A percentile compares a stretch with the other conserved stretches of the same genome.
Conservation (phyloP, 169 alveolate genomes). For the Plasmodium knowlesi region DNA sequence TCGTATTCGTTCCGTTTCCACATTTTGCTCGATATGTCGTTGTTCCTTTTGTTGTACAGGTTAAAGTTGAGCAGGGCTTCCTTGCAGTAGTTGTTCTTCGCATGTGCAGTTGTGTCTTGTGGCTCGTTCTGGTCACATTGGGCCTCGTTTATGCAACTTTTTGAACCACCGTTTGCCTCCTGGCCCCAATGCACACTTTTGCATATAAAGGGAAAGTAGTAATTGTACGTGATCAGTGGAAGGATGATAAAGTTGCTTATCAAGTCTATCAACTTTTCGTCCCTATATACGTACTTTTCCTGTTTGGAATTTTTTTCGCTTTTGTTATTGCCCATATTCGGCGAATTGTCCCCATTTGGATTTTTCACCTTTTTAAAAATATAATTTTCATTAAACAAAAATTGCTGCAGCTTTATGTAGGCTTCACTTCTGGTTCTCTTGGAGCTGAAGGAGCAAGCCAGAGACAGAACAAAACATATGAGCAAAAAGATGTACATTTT, state of each 20-base stretch:
- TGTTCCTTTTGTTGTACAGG: slow-evolving; percentile 39
- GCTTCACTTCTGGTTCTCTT: slow-evolving; percentile 75
- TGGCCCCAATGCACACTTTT: slow-evolving; percentile 19
- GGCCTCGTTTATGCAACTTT: background rate
- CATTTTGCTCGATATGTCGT: slow-evolving; percentile 9
- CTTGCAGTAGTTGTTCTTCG: slow-evolving; percentile 47
- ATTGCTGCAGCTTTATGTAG: slow-evolving; percentile 65
- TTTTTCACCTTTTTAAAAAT: slow-evolving; percentile 50
- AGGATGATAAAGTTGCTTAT: slow-evolving; percentile 71
- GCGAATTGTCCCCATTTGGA: background rate
- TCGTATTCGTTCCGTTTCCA: slow-evolving; percentile 29
- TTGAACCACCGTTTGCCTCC: background rate
- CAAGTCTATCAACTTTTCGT: slow-evolving; percentile 71
- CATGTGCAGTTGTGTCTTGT: background rate
- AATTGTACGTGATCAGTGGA: slow-evolving; percentile 70
- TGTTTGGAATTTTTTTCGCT: slow-evolving; percentile 26
- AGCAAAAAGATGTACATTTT: slow-evolving; percentile 63
- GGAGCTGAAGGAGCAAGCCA: slow-evolving; percentile 74
- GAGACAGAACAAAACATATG: slow-evolving; percentile 68
- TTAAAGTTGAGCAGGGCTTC: slow-evolving; percentile 55
- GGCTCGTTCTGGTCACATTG: background rate
- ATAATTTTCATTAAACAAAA: slow-evolving; percentile 74
- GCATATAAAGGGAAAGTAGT: slow-evolving; percentile 74
- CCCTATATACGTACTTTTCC: slow-evolving; percentile 63
- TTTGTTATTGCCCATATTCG: background rate